These are phyloP conservation scores for Boechera divaricarpa DNA, from an alignment of 345 rosid genomes.

Conservation along the genomic window DNA sequence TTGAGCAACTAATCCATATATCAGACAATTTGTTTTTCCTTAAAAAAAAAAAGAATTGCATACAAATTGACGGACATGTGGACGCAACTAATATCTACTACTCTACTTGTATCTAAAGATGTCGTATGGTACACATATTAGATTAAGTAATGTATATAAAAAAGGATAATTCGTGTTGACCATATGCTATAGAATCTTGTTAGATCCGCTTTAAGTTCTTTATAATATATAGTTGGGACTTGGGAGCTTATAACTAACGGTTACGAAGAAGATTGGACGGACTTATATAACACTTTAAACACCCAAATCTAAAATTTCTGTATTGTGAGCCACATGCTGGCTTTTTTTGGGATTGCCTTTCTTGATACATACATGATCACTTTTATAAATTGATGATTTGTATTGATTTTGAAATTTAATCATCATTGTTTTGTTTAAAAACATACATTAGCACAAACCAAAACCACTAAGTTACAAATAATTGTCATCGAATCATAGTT, in stretches of 20 bases:
- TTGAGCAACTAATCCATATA: conserved; percentile 25
- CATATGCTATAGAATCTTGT: conserved; percentile 8
- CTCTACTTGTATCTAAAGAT: background rate
- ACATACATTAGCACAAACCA: no score
- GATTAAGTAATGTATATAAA: background rate
- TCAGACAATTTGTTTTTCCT: background rate
- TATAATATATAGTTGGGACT: conserved; percentile 24
- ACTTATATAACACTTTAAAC: background rate
- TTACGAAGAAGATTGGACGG: conserved; percentile 14
- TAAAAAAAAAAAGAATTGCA: background rate
- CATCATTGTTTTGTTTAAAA: no score
- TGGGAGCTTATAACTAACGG: background rate
- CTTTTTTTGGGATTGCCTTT: background rate
- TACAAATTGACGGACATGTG: conserved; percentile 23
- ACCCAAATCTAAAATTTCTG: background rate
- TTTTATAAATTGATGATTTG: background rate
- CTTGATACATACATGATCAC: background rate
- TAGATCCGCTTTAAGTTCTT: conserved; percentile 30
- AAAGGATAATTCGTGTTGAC: conserved; percentile 28
- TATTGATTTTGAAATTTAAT: background rate
- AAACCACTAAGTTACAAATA: no score
- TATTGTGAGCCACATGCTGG: background rate
- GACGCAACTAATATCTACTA: conserved; percentile 8
- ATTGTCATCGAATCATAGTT: no score
- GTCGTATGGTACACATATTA: background rate